phyloP scores from a whole-genome alignment of 768 basidiomycete genomes.

The Kwoniella sp. region DNA sequence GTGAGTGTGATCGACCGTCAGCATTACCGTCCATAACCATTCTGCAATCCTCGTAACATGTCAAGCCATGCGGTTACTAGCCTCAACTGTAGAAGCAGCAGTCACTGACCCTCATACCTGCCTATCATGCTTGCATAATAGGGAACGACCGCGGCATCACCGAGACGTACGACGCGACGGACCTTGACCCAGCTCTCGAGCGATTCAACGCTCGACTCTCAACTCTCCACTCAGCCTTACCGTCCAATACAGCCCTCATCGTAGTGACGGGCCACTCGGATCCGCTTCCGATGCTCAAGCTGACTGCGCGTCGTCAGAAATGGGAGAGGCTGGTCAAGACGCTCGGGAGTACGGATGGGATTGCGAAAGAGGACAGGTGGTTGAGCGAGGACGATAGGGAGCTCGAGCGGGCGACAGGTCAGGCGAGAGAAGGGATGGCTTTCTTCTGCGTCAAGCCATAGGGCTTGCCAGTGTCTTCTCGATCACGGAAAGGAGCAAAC shows the following conservation, averaged over 20 bases:
- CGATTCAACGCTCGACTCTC: conserved; percentile 67
- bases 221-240: conserved; percentile 69
- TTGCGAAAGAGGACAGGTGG: conserved; percentile 69
- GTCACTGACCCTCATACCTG: neutral
- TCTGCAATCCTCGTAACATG: no score
- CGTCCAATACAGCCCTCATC: conserved; percentile 76
- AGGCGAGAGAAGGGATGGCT: conserved; percentile 77
- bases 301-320: conserved; percentile 69
- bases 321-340: conserved; percentile 66
- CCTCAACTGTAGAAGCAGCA: neutral
- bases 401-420: conserved; percentile 76
- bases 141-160: conserved; percentile 29
- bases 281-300: conserved; percentile 73
- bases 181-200: conserved; percentile 56
- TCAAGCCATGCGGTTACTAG: neutral
- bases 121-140: neutral
- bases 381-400: conserved; percentile 72
- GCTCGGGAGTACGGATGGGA: conserved; percentile 59
- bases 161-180: conserved; percentile 5
- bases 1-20: conserved; percentile 61
- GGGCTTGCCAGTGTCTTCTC: neutral
- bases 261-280: conserved; percentile 88
- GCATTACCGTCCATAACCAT: no score
- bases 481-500: neutral
- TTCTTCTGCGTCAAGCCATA: conserved; percentile 65